A percentile compares a stretch with the other conserved stretches of the same genome.
These are phyloP conservation scores for Marsdenia floribunda DNA, from an alignment of 257 asterid genomes.

Conservation along the genomic window DNA sequence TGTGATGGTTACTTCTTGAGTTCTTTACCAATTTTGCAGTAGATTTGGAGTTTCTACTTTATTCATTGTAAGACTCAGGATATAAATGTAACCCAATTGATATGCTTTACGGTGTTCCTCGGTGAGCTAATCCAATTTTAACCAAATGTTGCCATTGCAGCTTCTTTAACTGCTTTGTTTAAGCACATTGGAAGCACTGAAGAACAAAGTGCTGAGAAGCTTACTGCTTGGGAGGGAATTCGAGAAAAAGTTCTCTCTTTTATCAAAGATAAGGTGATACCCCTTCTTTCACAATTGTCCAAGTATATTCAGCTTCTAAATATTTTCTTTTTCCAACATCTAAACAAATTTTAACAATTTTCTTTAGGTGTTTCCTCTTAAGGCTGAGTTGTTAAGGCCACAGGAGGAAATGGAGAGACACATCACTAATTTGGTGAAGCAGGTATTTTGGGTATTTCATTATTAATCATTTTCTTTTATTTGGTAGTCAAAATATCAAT, in stretches of 20 bases:
- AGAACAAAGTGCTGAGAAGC: conserved; percentile 71
- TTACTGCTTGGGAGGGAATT: conserved; percentile 68
- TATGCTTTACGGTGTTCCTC: neutral
- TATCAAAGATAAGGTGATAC: conserved; percentile 71
- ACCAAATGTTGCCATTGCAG: conserved; percentile 42
- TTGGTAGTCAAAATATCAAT: neutral
- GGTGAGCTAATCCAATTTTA: conserved; percentile 7
- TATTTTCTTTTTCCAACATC: neutral
- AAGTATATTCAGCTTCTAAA: neutral
- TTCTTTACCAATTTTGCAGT: neutral
- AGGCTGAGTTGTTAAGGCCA: conserved; percentile 76
- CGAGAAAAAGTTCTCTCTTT: conserved; percentile 89
- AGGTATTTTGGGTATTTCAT: conserved; percentile 34
- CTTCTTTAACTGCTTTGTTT: conserved; percentile 81
- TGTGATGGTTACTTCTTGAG: neutral
- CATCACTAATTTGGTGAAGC: conserved; percentile 76
- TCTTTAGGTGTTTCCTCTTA: conserved; percentile 80
- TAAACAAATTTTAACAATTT: conserved; percentile 2
- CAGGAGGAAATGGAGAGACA: conserved; percentile 89
- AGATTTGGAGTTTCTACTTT: neutral
- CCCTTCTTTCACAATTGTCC: neutral
- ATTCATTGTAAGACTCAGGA: neutral
- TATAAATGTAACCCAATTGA: neutral
- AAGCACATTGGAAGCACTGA: conserved; percentile 83
- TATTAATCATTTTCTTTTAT: neutral